Evolutionary conservation across 176 grass and related monocot genomes (phyloP), one percentile per base, ranked within the genome.

Genomic region (Panicum miliaceum): DNA sequence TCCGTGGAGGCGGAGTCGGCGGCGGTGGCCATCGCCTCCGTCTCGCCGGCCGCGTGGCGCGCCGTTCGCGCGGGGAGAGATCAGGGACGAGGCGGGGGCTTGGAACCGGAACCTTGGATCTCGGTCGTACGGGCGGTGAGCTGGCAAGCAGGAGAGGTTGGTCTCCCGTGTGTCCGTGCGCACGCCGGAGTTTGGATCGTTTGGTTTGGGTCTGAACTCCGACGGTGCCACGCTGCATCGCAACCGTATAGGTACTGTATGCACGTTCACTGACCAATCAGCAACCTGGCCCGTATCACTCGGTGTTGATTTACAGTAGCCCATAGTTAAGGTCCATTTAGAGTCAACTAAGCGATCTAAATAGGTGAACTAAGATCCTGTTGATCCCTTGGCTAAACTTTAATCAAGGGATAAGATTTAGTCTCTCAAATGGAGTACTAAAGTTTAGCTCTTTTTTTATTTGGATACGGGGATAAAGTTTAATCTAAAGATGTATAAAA

Each of bases 161-260:
- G 23, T 4, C 65, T 19, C 20, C n/a, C 42, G 29, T 32, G 29
- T 85, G 89, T 76, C 87, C 65, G 84, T 82, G 80, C 86, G 86
- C 75, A 65, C 45, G 63, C 46, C 54, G 74, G 35, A 76, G 19
- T 15, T 25, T 20, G 4, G n/a, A 45, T 26, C 5, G 19, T 68
- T n/a, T 19, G 18, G 52, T 56, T 41, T 25, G 11, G 19, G 6
- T 56, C 52, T 22, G 52, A 54, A 54, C 52, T 54, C 52, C 1
- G 52, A 54, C 2, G 50, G 50, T 52, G 50, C 4, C 48, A 51
- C 48, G 15, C 48, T 52, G 50, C 16, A 18, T 52, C 6, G 51
- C 16, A 5, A 53, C 16, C 2, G 51, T 19, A 11, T 42, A 42
- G 8, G 45, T 12, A 46, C 2, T 46, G 41, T 42, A 10, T 42